Evolutionary conservation across 2,329 filamentous ascomycete species (phyloP), one percentile per base, ranked within the genome.

Genomic region (Xylariales sp.): DNA sequence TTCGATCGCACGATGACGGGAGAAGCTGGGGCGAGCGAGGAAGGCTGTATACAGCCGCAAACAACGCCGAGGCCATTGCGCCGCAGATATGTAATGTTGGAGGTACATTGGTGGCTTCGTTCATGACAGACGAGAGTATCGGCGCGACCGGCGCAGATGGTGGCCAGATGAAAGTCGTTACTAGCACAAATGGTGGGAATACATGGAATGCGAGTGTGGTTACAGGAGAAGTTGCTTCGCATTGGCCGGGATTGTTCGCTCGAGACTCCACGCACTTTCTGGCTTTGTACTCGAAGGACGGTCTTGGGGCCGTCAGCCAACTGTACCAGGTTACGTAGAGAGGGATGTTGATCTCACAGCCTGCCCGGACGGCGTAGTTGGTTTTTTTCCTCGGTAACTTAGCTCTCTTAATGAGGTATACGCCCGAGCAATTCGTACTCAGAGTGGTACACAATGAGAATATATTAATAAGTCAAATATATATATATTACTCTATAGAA

Each of bases 81-180:
- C 83, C 83, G 49, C 78, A 82, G 68, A 77, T 84, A 7, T 73
- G 77, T 34, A 81, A 81, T 39, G 81, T 83, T 0, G 80, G 82
- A 1, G 80, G 79, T 7, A 81, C 76, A 0, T 71, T 85, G 7
- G 80, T 82, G 1, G 78, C 77, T 0, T 81, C 79, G 64, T 84
- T 84, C 73, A 81, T 82, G 75, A 83, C 82, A 1, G 79, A 84
- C 68, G 82, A 84, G 71, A 81, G 81, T 57, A 68, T 71, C 5
- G 71, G 65, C 4, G 57, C 50, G 5, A 68, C 50, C 7, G 68
- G 72, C 4, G 60, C 70, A 34, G 74, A 75, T 41, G 74, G 75
- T n/a, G 74, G 70, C 12, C 73, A 76, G 52, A 77, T 79, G 72
- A 80, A 79, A 65, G 71, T 78, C 5, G 59, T 80, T 3, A 75